A percentile compares a stretch with the other conserved stretches of the same genome.
These are phyloP conservation scores for Dalbergia cochinchinensis DNA, from an alignment of 306 rosid species.

Conservation along the genomic window DNA sequence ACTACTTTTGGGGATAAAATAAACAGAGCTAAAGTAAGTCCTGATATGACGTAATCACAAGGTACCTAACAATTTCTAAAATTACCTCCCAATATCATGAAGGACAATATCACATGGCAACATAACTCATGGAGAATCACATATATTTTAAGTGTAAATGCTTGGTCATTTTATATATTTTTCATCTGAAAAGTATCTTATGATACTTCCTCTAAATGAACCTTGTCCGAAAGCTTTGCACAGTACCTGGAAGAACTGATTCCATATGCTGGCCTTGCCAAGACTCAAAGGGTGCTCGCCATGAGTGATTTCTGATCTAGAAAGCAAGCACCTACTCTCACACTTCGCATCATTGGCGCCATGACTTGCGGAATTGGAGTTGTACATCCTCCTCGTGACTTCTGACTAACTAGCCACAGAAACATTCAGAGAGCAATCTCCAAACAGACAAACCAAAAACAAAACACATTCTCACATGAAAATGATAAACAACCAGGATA, in stretches of 20 bases:
- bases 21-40: background rate
- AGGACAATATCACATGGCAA: slow-evolving; percentile 1
- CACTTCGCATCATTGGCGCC: slow-evolving; percentile 65
- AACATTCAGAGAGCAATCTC: slow-evolving; percentile 68
- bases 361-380: slow-evolving; percentile 44
- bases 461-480: background rate
- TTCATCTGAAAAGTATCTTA: background rate
- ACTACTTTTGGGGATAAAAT: too few species aligned
- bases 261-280: slow-evolving; percentile 95
- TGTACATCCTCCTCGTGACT: slow-evolving; percentile 83
- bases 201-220: slow-evolving; percentile 6
- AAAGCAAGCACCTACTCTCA: slow-evolving; percentile 71
- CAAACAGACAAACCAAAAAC: slow-evolving; percentile 46
- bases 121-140: slow-evolving; percentile 3
- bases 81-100: slow-evolving; percentile 7
- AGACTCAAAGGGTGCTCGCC: slow-evolving; percentile 99
- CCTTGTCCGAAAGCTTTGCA: background rate
- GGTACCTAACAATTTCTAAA: background rate
- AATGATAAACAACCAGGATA: too few species aligned
- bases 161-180: background rate
- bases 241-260: slow-evolving; percentile 96
- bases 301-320: slow-evolving; percentile 88
- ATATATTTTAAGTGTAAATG: too few species aligned
- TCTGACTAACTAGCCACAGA: slow-evolving; percentile 99
- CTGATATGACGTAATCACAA: background rate